These are phyloP conservation scores for Fusarium vanettenii DNA, from an alignment of 2,329 filamentous ascomycete species.

Conservation along the genomic window DNA sequence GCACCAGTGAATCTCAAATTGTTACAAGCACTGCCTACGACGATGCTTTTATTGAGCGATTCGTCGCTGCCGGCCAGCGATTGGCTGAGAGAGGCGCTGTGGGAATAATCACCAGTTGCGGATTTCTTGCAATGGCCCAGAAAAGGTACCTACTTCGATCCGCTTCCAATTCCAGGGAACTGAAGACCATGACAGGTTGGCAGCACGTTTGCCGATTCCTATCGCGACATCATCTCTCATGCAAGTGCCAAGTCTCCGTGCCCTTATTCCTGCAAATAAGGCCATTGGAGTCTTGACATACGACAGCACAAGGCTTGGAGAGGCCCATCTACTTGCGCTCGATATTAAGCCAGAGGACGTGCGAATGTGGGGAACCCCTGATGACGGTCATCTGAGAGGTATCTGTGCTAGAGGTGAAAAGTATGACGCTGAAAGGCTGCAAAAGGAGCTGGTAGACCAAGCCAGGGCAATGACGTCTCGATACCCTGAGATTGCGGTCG, in stretches of 20 bases:
- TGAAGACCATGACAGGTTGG: conserved; percentile 33
- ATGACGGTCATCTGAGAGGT: conserved; percentile 34
- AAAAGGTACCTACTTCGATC: conserved; percentile 34
- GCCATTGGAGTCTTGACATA: conserved; percentile 49
- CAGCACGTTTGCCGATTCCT: conserved; percentile 48
- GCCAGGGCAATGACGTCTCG: conserved; percentile 22
- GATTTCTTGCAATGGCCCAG: conserved; percentile 53
- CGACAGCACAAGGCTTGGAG: conserved; percentile 40
- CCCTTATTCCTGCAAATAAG: conserved; percentile 39
- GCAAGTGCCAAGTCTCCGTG: conserved; percentile 48
- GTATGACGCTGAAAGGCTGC: conserved; percentile 33
- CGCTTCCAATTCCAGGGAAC: neutral
- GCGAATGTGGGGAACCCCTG: conserved; percentile 39
- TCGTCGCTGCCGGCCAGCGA: conserved; percentile 48
- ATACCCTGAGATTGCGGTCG: conserved; percentile 32
- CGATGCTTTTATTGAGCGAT: conserved; percentile 48
- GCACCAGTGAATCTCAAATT: conserved; percentile 44
- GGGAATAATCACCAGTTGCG: conserved; percentile 54
- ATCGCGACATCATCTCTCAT: conserved; percentile 51
- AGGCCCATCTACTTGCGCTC: conserved; percentile 33
- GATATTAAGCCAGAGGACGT: conserved; percentile 34
- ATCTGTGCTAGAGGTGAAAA: conserved; percentile 27
- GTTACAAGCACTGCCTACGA: conserved; percentile 47
- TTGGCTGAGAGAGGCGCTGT: conserved; percentile 49
- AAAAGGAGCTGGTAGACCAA: conserved; percentile 36